Conservation (phyloP, 805 yeast genomes). For the Dipodascopsis uninucleata region DNA sequence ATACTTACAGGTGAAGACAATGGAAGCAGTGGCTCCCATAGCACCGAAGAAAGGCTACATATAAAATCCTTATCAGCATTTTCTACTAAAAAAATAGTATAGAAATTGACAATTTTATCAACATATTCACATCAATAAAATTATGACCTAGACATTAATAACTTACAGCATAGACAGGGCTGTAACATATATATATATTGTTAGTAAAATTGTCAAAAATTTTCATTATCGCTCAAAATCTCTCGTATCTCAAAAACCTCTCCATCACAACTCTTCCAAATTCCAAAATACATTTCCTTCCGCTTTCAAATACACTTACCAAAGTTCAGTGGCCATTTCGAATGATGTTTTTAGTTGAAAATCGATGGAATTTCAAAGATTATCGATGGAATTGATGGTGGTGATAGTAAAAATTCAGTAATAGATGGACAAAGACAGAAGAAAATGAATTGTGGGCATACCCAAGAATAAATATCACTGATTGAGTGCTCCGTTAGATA, state of each 20-base stretch:
- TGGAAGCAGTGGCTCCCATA: slow-evolving; percentile 98
- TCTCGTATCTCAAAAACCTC: background rate
- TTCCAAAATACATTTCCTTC: slow-evolving; percentile 23
- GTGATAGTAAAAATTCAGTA: background rate
- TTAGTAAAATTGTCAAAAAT: slow-evolving; percentile 2
- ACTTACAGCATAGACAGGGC: slow-evolving; percentile 69
- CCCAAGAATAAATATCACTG: slow-evolving; percentile 19
- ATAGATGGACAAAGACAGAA: slow-evolving; percentile 6
- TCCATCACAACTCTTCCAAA: background rate
- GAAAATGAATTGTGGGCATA: slow-evolving; percentile 16
- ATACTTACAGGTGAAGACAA: slow-evolving; percentile 81
- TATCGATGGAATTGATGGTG: slow-evolving; percentile 5
- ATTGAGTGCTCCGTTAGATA: too few species aligned
- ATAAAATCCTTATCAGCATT: too few species aligned
- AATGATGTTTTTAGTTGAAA: slow-evolving; percentile 8
- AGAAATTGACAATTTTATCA: background rate
- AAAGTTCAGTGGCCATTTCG: slow-evolving; percentile 62
- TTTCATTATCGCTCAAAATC: background rate
- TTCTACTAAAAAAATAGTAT: background rate
- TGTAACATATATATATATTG: slow-evolving; percentile 32
- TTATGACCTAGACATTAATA: slow-evolving; percentile 1
- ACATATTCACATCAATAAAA: background rate
- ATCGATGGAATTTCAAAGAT: slow-evolving; percentile 5
- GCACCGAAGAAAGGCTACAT: slow-evolving; percentile 96
- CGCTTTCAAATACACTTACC: slow-evolving; percentile 46